phyloP scores from a whole-genome alignment of 2,329 filamentous ascomycete genomes.

The Tolypocladium pustulatum region DNA sequence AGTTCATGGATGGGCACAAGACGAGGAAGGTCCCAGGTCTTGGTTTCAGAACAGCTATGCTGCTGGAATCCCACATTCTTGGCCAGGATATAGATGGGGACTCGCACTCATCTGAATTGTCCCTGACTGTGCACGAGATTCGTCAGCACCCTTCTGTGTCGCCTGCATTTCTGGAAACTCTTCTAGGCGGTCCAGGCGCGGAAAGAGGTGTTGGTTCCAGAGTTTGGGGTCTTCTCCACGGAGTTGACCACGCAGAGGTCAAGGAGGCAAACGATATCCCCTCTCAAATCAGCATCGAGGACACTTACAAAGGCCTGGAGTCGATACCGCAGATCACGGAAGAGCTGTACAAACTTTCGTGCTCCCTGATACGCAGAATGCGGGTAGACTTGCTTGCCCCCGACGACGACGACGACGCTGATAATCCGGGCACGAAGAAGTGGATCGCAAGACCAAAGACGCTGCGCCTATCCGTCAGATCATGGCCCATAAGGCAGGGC shows the following conservation, averaged over 20 bases:
- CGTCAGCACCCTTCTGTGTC: constrained; percentile 53
- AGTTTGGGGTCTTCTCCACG: constrained; percentile 72
- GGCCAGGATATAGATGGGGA: constrained; percentile 19
- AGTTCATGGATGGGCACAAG: constrained; percentile 66
- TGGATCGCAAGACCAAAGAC: constrained; percentile 81
- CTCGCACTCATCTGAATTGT: constrained; percentile 23
- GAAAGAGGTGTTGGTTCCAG: constrained; percentile 61
- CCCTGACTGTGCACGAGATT: constrained; percentile 55
- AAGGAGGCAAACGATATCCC: constrained; percentile 61
- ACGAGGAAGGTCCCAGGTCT: constrained; percentile 79
- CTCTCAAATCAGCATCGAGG: constrained; percentile 87
- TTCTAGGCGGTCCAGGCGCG: constrained; percentile 60
- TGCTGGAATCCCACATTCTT: constrained; percentile 44
- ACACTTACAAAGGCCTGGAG: constrained; percentile 70
- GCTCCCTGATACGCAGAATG: constrained; percentile 68
- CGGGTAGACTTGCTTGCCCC: constrained; percentile 58
- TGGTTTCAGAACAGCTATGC: constrained; percentile 54
- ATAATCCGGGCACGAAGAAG: constrained; percentile 19
- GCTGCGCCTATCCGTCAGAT: constrained; percentile 68
- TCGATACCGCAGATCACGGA: constrained; percentile 51
- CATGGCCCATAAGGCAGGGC: constrained; percentile 27
- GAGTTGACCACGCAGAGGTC: constrained; percentile 67
- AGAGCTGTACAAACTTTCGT: constrained; percentile 58
- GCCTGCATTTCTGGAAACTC: constrained; percentile 51
- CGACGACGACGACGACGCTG: constrained; percentile 29